Evolutionary conservation across 192 early-diverging fungal species (phyloP).

Genomic region (Backusella mclennaniae): DNA sequence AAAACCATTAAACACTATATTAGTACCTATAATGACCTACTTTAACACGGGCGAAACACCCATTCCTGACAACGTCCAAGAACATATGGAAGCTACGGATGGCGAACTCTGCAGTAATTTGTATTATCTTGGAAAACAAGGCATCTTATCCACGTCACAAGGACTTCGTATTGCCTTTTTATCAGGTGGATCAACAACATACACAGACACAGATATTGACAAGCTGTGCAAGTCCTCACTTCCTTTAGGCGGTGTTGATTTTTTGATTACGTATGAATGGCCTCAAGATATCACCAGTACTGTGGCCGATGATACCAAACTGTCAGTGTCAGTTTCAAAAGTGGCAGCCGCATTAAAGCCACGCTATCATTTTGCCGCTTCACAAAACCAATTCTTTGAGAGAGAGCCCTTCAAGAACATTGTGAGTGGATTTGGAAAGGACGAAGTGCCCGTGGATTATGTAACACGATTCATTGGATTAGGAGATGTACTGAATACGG

Average conservation of each 20-base stretch:
- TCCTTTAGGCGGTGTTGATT: constrained; percentile 60
- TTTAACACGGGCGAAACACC: constrained; percentile 56
- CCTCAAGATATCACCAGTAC: constrained; percentile 51
- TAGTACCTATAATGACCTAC: constrained; percentile 12
- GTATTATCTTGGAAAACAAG: constrained; percentile 62
- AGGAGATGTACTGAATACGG: constrained; percentile 22
- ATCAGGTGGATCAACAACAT: constrained; percentile 39
- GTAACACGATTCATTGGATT: constrained; percentile 86
- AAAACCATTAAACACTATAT: neutral
- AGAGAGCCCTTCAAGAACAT: constrained; percentile 77
- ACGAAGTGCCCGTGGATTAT: constrained; percentile 43
- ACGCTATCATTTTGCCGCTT: constrained; percentile 85
- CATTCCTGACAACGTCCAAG: constrained; percentile 56
- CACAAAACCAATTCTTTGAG: constrained; percentile 73
- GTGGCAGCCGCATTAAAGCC: constrained; percentile 60
- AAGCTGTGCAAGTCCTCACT: constrained; percentile 32
- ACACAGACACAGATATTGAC: constrained; percentile 35
- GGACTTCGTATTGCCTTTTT: constrained; percentile 63
- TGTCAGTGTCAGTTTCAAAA: constrained; percentile 36
- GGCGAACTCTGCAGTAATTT: constrained; percentile 82
- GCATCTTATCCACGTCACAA: constrained; percentile 56
- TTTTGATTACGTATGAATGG: constrained; percentile 86
- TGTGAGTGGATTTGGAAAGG: constrained; percentile 30
- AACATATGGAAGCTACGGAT: constrained; percentile 47
- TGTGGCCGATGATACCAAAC: neutral